Evolutionary conservation across 1,284 basidiomycete genomes (phyloP), one percentile per base, ranked within the genome.

Genomic region (Anthracocystis setariae): DNA sequence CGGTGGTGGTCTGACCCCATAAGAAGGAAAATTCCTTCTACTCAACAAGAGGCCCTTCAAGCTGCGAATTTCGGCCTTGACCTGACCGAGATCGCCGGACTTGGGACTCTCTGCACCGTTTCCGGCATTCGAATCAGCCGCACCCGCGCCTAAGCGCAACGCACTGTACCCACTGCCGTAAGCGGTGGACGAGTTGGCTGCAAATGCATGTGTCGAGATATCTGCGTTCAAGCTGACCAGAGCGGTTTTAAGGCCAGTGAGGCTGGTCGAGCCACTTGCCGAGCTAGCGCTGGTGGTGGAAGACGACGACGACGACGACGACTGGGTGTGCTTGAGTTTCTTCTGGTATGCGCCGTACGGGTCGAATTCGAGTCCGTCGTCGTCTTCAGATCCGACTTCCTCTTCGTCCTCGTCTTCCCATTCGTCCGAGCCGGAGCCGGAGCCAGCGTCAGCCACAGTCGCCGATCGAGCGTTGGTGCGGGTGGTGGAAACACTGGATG

Each of bases 51-150:
- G 39, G 1, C 79, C 79, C 37, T 81, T 81, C 44, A 81, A 46
- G 32, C 73, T 79, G 18, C 79, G 57, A 29, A 81, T 80, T 45
- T 81, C 79, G 5, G 79, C 79, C 53, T 76, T 77, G 52, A 81
- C 70, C 71, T 80, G 79, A 15, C 63, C 75, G n/a, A 76, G 44
- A 43, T 76, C 76, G 3, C 61, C 75, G 0, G 50, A 55, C 32
- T 60, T 62, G 7, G 67, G 55, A 23, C 54, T 63, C 24, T 62
- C 58, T 2, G 57, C 32, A 5, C 71, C 65, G 17, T 32, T 49
- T 13, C 23, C 43, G 13, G 21, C 25, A n/a, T n/a, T n/a, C 18
- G 42, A 32, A 33, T 42, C 45, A 10, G 58, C 27, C 0, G 56
- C 35, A 13, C 52, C 55, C 0, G 29, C 7, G 29, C 55, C 61